Conservation (phyloP, 192 early-diverging fungal genomes). For the Helicostylum pulchrum region DNA sequence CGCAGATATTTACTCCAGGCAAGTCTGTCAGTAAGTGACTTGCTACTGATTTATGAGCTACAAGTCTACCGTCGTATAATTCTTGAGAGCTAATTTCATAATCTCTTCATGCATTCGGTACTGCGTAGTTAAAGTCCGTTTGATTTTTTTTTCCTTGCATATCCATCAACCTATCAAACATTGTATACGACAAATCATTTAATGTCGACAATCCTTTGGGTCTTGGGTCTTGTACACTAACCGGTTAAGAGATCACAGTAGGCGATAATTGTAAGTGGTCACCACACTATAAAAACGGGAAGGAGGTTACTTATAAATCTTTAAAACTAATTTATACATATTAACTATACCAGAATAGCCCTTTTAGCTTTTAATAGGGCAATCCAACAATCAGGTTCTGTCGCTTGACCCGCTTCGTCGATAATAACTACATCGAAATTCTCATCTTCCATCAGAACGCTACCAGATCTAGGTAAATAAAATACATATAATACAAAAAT, state of each 20-base stretch:
- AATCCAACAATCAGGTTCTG: slow-evolving; percentile 57
- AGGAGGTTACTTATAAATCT: too few relatives aligned
- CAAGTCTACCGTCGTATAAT: slow-evolving; percentile 68
- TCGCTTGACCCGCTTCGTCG: slow-evolving; percentile 84
- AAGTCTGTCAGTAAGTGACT: slow-evolving; percentile 63
- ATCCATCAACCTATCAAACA: slow-evolving; percentile 76
- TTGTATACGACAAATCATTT: slow-evolving; percentile 47
- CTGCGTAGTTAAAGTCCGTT: slow-evolving; percentile 72
- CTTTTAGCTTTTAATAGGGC: slow-evolving; percentile 67
- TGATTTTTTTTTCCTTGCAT: slow-evolving; percentile 55
- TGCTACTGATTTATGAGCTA: slow-evolving; percentile 58
- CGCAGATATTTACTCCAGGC: slow-evolving; percentile 50
- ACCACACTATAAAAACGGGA: slow-evolving; percentile 54
- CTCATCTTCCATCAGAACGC: slow-evolving; percentile 43
- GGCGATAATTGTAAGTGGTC: slow-evolving; percentile 86
- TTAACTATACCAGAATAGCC: slow-evolving; percentile 63
- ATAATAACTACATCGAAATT: slow-evolving; percentile 84
- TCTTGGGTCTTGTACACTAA: slow-evolving; percentile 13
- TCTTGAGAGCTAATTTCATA: slow-evolving; percentile 61
- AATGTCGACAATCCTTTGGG: slow-evolving; percentile 6
- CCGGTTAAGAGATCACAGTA: slow-evolving; percentile 66
- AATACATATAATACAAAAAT: neutral
- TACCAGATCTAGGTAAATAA: slow-evolving; percentile 28
- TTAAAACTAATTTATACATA: too few relatives aligned
- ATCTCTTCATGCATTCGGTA: slow-evolving; percentile 86